Evolutionary conservation across 495 filamentous ascomycete genomes (phyloP), one percentile per base, ranked within the genome.

Genomic region (Xylaria flabelliformis): DNA sequence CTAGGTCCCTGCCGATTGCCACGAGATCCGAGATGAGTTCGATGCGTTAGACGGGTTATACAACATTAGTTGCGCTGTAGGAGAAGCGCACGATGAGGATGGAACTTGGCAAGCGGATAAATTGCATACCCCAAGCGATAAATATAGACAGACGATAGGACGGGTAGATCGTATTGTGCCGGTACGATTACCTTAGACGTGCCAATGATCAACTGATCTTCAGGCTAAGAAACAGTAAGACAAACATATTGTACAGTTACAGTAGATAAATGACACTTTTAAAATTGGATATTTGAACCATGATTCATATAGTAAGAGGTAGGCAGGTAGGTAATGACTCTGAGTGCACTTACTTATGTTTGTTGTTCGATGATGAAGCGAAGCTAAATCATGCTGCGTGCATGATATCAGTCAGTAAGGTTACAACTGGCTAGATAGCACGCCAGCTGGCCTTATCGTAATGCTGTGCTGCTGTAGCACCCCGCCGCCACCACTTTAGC

Each of bases 1-100:
- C 39, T 10, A 41, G n/a, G 61, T 63, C 61, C 61, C 61, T 63
- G 61, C 21, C 61, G 61, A 21, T 63, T 41, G 61, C 36, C 59
- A 42, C 36, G 59, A 63, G 59, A 39, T 42, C 29, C 13, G 55
- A 36, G 56, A 39, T n/a, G 32, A 39, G n/a, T 21, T 36, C 32
- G 32, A 39, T 55, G 24, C 10, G 51, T 55, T 29, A 8, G 36
- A 39, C 6, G 36, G 36, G 36, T 39, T 39, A 29, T 55, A 55
- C 51, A 55, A 55, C 53, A 56, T 32, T 6, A 17, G 53, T 13
- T 17, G 3, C 12, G 53, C 12, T 15, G 26, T 32, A 26, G 24
- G 4, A 17, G 9, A 32, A 26, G 26, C 10, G 50, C 50, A 32
- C 26, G 53, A 21, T 21, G 13, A 4, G 10, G 2, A 12, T 26